Base-by-base conservation (phyloP, 148 eudicot species). In the Diospyros lotus region DNA sequence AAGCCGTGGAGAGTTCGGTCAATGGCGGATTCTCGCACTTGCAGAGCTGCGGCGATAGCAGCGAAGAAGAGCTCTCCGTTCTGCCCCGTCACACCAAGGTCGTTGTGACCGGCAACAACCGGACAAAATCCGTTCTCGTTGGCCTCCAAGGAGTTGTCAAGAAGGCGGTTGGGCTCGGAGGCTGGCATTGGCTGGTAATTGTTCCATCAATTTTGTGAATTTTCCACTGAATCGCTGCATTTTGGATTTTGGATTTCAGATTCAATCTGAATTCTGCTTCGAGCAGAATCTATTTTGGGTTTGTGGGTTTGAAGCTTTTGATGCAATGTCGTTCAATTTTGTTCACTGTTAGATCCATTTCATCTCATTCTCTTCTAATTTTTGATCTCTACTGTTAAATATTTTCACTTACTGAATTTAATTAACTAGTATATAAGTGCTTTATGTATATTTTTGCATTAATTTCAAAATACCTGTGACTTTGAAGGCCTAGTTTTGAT, bases 161-260 rank as follows among this genome's bases (percentile, higher is more conserved):
- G 87, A 90, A 90, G 60, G 91, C 94, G 61, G 91, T 88, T 76
- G 94, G 94, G 1, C 94, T 90, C 28, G 94, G 94, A 9, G 94
- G 94, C 1, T 90, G 94, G 94, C 94, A 90, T 84, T 90, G 94
- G 94, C 91, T 90, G 94, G 94, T 90, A 83, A 84, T 50, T 71
- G 3, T 45, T 7, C 8, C 13, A 15, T 67, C 66, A 14, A 41
- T 18, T 71, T 41, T 82, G 41, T 2, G 8, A 2, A 9, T 79
- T 38, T 48, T 12, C 28, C 5, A 18, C 1, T 8, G 44, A 38
- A 63, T 70, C 3, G 7, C 7, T 61, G 12, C 18, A 38, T 48
- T 73, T 73, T 59, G 58, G 6, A 6, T 1, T 58, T 13, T 66
- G 61, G 58, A 12, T 50, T 62, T 18, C 15, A 52, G 65, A 1